Evolutionary conservation across 345 rosid genomes (phyloP).

Genomic region (Salix purpurea): DNA sequence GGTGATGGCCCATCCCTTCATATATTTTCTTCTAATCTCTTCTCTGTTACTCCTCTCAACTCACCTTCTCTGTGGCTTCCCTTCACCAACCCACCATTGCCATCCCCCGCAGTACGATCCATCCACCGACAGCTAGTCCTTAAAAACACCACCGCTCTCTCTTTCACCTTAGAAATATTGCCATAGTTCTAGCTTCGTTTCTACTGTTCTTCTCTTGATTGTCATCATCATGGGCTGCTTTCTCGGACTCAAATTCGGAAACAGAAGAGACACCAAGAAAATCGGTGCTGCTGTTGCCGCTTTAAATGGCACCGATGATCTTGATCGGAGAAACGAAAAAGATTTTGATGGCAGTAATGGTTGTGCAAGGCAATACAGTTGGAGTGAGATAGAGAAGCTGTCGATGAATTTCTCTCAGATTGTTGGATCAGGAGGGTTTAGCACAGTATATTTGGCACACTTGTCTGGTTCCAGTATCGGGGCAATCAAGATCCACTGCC

Average conservation of each 20-base stretch:
- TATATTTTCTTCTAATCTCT: conserved; percentile 3
- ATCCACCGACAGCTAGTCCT: conserved; percentile 23
- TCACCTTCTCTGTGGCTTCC: conserved; percentile 33
- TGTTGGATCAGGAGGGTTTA: conserved; percentile 80
- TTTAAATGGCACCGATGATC: not conserved
- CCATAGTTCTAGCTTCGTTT: not conserved
- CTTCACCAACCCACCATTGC: not conserved
- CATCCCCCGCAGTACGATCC: not conserved
- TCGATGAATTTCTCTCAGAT: conserved; percentile 47
- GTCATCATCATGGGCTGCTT: conserved; percentile 40
- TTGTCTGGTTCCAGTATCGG: conserved; percentile 35
- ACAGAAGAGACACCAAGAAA: not conserved
- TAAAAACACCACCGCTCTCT: conserved; percentile 6
- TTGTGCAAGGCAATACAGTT: conserved; percentile 33
- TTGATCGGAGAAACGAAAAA: not conserved
- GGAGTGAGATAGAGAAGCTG: conserved; percentile 49
- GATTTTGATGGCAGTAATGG: conserved; percentile 4
- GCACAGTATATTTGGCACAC: conserved; percentile 65
- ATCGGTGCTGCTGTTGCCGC: conserved; percentile 4
- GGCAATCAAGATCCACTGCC: conserved; percentile 62
- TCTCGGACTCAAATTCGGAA: conserved; percentile 22
- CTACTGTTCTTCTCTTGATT: conserved; percentile 6
- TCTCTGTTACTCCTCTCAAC: conserved; percentile 2
- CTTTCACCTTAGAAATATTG: conserved; percentile 1
- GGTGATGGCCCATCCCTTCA: conserved; percentile 11